Evolutionary conservation across 2,329 filamentous ascomycete species (phyloP), one percentile per base, ranked within the genome.

Genomic region (Pseudocercospora crystallina): DNA sequence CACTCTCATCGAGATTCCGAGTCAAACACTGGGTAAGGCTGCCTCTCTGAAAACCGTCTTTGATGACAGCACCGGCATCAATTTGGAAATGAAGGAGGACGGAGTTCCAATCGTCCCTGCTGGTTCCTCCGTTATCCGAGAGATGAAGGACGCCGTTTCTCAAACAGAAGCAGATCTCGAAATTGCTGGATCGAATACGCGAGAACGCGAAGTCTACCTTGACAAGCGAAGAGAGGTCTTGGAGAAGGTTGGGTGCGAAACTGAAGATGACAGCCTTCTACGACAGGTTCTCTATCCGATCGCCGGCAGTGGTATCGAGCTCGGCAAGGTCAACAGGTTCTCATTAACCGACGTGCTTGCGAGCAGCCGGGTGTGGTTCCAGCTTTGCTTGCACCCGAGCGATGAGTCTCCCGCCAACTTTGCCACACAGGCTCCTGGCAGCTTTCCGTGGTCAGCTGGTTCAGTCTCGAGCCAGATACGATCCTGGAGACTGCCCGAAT

Each of bases 21-120:
- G 85, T 56, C 84, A 89, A 29, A 79, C 81, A 1, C 77, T 99
- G 0, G 90, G 88, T 51, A 96, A 94, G 71, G 94, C 92, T 0
- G 73, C 95, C n/a, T 84, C 89, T 10, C 83, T 99, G 74, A 87
- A 90, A 34, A 89, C 89, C 11, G 83, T 97, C 32, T 99, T 99
- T 62, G 92, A 99, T 60, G 94, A 97, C 62, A 82, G 78, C n/a
- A 77, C 86, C 14, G 94, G 94, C 44, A 96, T 99, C 73, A 97
- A 97, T 62, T 81, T 87, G 0, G 94, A 99, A 74, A 97, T 99
- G 91, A 95, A 92, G 65, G 86, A 92, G 56, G 94, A 99, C 60
- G 94, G 94, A 8, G 81, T 99, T 1, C 81, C 88, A n/a, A 80
- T 95, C 2, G 73, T 80, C 1, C 62, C 85, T 0, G 84, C 84